Percentiles rank a stretch among this genome's conserved stretches.
These are phyloP conservation scores for Nemania sp. DNA, from an alignment of 2,329 filamentous ascomycete species.

Conservation along the genomic window DNA sequence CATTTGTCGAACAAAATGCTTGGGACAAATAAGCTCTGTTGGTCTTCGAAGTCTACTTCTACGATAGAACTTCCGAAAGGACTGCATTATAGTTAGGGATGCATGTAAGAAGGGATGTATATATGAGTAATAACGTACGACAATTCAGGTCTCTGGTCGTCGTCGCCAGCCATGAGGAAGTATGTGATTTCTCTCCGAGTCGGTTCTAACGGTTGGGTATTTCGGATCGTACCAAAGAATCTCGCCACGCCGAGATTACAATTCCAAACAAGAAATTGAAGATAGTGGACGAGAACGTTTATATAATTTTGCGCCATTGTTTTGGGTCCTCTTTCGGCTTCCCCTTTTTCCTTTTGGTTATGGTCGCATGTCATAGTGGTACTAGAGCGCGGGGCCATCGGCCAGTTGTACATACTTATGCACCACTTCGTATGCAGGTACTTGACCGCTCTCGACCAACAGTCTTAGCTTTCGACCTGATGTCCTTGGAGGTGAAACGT, in stretches of 20 bases:
- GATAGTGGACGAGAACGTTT: constrained; percentile 10
- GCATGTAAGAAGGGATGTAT: background rate
- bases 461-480: constrained; percentile 16
- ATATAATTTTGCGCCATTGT: constrained; percentile 20
- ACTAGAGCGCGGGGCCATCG: constrained; percentile 12
- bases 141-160: constrained; percentile 14
- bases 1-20: constrained; percentile 10
- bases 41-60: constrained; percentile 14
- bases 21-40: constrained; percentile 8
- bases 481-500: background rate
- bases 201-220: background rate
- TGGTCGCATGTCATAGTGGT: background rate
- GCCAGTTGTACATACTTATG: constrained; percentile 21
- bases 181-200: constrained; percentile 11
- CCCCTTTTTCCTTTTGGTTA: background rate
- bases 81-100: constrained; percentile 14
- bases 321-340: background rate
- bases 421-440: constrained; percentile 5
- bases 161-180: constrained; percentile 16
- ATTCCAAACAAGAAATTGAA: constrained; percentile 16
- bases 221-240: constrained; percentile 6
- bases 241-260: constrained; percentile 18
- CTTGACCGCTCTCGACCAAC: constrained; percentile 5
- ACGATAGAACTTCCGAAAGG: constrained; percentile 16
- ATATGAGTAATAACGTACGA: constrained; percentile 12